A percentile compares a stretch with the other conserved stretches of the same genome.
Evolutionary conservation across 1,284 basidiomycete genomes (phyloP).

Genomic region (Neolentinus lepideus): DNA sequence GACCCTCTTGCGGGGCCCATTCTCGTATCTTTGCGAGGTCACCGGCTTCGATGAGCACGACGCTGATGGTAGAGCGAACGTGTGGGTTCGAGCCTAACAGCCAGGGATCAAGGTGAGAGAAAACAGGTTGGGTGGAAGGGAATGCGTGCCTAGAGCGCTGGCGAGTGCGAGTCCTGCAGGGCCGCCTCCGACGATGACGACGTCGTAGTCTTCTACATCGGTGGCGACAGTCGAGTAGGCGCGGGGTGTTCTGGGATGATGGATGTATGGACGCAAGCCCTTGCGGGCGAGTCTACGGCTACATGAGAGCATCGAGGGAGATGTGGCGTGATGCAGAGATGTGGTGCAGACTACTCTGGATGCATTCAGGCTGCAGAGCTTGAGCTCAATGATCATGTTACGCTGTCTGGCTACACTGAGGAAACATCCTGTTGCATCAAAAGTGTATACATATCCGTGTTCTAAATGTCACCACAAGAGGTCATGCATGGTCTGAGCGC

Average conservation of each 20-base stretch:
- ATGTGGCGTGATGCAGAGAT: no score
- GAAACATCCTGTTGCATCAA: no score
- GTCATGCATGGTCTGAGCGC: no score
- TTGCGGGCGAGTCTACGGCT: not conserved
- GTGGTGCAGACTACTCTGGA: no score
- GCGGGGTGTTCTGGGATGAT: not conserved
- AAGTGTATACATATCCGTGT: no score
- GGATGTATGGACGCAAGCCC: not conserved
- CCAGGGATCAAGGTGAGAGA: not conserved
- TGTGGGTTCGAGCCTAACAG: constrained; percentile 45
- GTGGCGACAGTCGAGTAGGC: not conserved
- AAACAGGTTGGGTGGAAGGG: constrained; percentile 5
- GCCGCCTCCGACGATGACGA: constrained; percentile 93
- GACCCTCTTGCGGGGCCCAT: constrained; percentile 54
- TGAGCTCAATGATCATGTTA: no score
- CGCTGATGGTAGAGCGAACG: constrained; percentile 41
- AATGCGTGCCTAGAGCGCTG: constrained; percentile 68
- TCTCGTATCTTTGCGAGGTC: constrained; percentile 61
- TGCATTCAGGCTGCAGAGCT: no score
- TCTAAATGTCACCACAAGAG: no score
- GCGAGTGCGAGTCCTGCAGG: constrained; percentile 90
- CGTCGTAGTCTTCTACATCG: constrained; percentile 52
- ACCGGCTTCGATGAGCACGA: constrained; percentile 77
- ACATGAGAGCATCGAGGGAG: constrained; percentile 1
- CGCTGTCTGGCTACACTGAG: no score